Evolutionary conservation across 768 basidiomycete genomes (phyloP).

Genomic region (Boletus patriciae): DNA sequence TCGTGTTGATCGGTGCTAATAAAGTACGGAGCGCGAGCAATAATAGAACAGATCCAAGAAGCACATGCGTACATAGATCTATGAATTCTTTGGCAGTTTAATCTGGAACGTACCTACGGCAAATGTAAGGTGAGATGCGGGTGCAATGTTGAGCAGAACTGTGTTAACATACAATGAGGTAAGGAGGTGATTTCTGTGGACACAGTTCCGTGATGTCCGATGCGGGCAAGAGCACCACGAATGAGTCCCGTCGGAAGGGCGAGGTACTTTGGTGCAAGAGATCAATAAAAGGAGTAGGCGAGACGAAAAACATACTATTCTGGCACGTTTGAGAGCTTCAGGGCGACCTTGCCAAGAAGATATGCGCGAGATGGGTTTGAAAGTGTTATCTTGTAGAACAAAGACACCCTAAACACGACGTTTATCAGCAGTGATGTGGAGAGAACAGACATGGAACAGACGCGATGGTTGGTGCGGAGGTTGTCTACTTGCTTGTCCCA

Average conservation of each 20-base stretch:
- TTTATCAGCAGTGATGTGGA: neutral
- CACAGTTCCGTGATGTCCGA: conserved; percentile 77
- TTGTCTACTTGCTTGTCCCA: conserved; percentile 98
- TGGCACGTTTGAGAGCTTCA: conserved; percentile 69
- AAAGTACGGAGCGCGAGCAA: neutral
- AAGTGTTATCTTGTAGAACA: conserved; percentile 88
- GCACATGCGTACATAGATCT: neutral
- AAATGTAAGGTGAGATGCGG: neutral
- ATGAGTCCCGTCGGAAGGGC: conserved; percentile 83
- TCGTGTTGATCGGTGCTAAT: neutral
- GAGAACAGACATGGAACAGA: conserved; percentile 36
- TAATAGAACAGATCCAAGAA: neutral
- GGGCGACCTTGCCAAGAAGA: conserved; percentile 80
- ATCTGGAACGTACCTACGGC: conserved; percentile 76
- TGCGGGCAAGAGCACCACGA: conserved; percentile 71
- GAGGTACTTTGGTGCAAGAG: conserved; percentile 56
- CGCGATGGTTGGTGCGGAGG: conserved; percentile 90
- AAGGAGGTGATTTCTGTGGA: conserved; percentile 74
- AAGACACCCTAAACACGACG: conserved; percentile 72
- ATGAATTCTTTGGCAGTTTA: conserved; percentile 65
- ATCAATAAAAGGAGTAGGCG: neutral
- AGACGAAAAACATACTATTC: conserved; percentile 50
- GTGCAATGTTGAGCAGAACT: neutral
- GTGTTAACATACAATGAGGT: conserved; percentile 50
- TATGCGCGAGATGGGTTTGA: conserved; percentile 79